A percentile compares a stretch with the other conserved stretches of the same genome.
Evolutionary conservation across 108 stramenopile genomes (phyloP).

Genomic region (Fistulifera pelliculosa): DNA sequence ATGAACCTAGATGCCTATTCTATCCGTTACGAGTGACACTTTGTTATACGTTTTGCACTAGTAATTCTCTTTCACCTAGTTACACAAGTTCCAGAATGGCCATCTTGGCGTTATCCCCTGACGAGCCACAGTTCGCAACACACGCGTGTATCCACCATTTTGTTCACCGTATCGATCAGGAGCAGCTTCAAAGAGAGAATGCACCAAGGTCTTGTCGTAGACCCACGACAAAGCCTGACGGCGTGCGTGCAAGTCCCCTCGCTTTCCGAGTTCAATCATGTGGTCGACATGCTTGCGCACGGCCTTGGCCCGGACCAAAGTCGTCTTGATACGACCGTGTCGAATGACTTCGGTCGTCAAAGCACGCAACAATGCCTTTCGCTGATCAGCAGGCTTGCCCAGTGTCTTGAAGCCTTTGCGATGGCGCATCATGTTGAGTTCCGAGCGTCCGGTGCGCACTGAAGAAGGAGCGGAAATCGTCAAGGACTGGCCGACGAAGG

Average conservation of each 20-base stretch:
- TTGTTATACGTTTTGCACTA: too few species aligned
- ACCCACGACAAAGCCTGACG: constrained; percentile 92
- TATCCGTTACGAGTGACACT: too few species aligned
- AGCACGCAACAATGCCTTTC: constrained; percentile 92
- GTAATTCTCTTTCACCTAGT: constrained; percentile 6
- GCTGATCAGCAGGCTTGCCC: constrained; percentile 91
- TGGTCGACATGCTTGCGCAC: constrained; percentile 94
- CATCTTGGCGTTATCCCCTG: constrained; percentile 98
- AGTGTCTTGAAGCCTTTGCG: constrained; percentile 76
- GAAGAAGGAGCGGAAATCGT: constrained; percentile 7
- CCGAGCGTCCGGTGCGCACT: constrained; percentile 8
- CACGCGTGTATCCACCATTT: constrained; percentile 89
- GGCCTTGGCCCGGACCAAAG: constrained; percentile 83
- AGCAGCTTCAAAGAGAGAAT: constrained; percentile 90
- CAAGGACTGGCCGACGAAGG: constrained; percentile 7
- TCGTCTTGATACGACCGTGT: constrained; percentile 97
- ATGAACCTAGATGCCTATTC: too few species aligned
- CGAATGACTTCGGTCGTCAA: constrained; percentile 95
- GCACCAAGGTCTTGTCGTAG: constrained; percentile 95
- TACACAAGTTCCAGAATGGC: constrained; percentile 94
- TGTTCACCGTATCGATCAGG: constrained; percentile 85
- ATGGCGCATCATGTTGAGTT: constrained; percentile 61
- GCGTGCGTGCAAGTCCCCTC: constrained; percentile 89
- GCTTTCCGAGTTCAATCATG: constrained; percentile 91
- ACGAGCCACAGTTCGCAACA: constrained; percentile 87